phyloP scores from a whole-genome alignment of 225 moss, liverwort and hornwort species.

The Lunularia cruciata region DNA sequence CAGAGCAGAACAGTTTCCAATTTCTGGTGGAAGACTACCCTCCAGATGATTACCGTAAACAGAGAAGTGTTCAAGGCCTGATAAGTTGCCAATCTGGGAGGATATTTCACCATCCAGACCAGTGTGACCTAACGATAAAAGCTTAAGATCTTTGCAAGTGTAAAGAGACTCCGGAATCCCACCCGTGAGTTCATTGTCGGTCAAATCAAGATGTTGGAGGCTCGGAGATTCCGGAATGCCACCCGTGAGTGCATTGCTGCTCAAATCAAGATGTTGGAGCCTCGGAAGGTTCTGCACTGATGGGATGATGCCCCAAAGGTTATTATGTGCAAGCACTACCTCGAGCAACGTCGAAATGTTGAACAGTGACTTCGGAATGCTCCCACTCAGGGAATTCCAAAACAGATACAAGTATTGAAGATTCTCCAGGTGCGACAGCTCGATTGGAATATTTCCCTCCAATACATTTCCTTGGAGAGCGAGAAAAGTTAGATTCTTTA shows the following conservation, averaged over 20 bases:
- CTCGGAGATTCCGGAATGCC: conserved; percentile 3
- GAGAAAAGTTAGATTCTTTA: background rate
- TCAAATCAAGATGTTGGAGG: too few species aligned
- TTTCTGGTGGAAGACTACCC: background rate
- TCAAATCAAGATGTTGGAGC: background rate
- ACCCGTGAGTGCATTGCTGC: conserved; percentile 1
- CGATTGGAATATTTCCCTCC: too few species aligned
- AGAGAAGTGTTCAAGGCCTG: background rate
- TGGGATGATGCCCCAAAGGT: background rate
- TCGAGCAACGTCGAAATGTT: conserved; percentile 13
- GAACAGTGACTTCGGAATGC: conserved; percentile 20
- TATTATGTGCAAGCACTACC: background rate
- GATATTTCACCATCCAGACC: too few species aligned
- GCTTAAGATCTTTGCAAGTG: background rate
- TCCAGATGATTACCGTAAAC: background rate
- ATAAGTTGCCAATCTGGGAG: background rate
- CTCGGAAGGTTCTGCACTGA: background rate
- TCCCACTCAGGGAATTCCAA: background rate
- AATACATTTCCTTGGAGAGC: too few species aligned
- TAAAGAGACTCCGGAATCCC: too few species aligned
- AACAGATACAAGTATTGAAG: too few species aligned
- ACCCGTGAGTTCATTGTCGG: too few species aligned
- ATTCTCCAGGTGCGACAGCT: too few species aligned
- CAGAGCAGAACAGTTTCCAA: conserved; percentile 1
- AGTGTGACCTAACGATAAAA: background rate